Evolutionary conservation across 345 rosid genomes (phyloP).

Genomic region (Orychophragmus violaceus): DNA sequence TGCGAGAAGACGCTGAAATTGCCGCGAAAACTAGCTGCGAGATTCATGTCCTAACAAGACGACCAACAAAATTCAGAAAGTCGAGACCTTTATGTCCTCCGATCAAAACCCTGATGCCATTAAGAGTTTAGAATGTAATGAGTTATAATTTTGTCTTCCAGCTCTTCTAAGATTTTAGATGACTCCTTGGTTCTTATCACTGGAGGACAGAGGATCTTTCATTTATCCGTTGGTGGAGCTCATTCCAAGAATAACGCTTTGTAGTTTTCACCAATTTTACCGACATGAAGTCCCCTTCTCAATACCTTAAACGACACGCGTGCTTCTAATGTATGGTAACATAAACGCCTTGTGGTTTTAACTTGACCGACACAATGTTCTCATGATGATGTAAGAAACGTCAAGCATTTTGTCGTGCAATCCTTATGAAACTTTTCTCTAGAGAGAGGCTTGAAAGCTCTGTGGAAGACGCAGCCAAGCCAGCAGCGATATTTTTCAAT

Average conservation of each 20-base stretch:
- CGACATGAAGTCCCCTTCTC: not conserved
- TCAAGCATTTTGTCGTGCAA: not conserved
- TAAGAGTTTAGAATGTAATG: not conserved
- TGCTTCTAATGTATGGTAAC: not conserved
- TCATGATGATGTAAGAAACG: not conserved
- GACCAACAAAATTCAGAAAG: not conserved
- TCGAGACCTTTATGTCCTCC: conserved; percentile 4
- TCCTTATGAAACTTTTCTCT: not conserved
- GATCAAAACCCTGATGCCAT: conserved; percentile 24
- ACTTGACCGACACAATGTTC: not conserved
- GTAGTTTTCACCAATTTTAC: not conserved
- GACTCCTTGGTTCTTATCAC: conserved; percentile 31
- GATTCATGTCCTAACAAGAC: conserved; percentile 40
- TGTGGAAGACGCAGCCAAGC: not conserved
- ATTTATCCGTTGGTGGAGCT: conserved; percentile 36
- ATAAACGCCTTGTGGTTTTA: not conserved
- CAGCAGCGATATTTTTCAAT: conserved; percentile 12
- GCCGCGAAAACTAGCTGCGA: conserved; percentile 48
- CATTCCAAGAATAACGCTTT: conserved; percentile 14
- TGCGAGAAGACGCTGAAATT: conserved; percentile 39
- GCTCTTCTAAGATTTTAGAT: not conserved
- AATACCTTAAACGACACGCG: not conserved
- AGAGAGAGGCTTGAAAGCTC: not conserved
- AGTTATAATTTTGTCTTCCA: not conserved
- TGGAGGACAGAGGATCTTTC: conserved; percentile 23